Conservation (phyloP, 139 green algal species). For the Chlamydomonas incerta region DNA sequence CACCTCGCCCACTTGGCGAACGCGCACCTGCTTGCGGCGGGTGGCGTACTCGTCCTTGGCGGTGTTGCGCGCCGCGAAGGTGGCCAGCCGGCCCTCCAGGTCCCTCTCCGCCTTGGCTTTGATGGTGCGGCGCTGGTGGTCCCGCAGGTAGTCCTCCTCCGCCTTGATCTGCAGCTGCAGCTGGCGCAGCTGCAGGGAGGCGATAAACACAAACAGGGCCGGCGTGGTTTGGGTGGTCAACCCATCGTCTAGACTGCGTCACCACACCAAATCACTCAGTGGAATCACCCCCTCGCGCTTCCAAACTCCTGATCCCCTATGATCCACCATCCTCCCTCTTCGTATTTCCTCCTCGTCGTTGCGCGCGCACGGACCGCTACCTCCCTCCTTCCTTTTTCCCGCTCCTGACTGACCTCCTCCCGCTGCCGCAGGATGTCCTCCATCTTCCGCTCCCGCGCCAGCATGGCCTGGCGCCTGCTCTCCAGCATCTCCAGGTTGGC, state of each 20-base stretch:
- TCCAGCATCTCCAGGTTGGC: conserved; percentile 48
- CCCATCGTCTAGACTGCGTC: no score
- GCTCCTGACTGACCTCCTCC: conserved; percentile 35
- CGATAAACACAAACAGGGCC: no score
- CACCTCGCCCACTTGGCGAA: not conserved
- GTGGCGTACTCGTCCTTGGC: conserved; percentile 39
- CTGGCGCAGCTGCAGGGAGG: conserved; percentile 37
- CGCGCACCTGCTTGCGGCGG: not conserved
- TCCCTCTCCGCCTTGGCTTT: conserved; percentile 45
- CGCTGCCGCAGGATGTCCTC: conserved; percentile 49
- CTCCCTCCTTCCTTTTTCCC: no score
- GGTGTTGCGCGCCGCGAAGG: conserved; percentile 17
- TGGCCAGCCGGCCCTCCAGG: conserved; percentile 22
- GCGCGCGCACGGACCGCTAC: no score
- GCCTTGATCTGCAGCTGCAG: conserved; percentile 45
- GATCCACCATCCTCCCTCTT: no score
- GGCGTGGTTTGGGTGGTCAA: no score
- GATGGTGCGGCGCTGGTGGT: conserved; percentile 40
- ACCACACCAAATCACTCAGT: no score
- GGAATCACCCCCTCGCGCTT: no score
- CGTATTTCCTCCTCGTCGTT: no score
- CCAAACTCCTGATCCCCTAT: no score
- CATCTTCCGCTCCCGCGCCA: conserved; percentile 29
- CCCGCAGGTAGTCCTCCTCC: conserved; percentile 58
- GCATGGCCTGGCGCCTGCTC: conserved; percentile 19